These are phyloP conservation scores for Hypoxylon sp. DNA, from an alignment of 2,329 filamentous ascomycete genomes.

Conservation along the genomic window DNA sequence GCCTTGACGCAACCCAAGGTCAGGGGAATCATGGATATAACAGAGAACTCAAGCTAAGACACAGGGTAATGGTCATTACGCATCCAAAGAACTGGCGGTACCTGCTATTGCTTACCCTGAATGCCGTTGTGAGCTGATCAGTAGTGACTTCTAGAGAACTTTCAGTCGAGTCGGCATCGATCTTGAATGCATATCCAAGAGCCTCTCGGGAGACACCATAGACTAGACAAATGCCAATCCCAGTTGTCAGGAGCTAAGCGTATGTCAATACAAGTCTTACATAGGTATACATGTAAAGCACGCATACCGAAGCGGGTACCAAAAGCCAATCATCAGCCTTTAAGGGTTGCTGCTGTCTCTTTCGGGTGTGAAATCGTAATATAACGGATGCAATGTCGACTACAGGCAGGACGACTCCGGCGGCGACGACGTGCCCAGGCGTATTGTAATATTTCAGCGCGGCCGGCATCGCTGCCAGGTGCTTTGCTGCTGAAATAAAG, in stretches of 20 bases:
- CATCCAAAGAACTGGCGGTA: background rate
- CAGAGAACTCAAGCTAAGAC: constrained; percentile 8
- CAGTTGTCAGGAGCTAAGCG: constrained; percentile 26
- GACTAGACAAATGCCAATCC: constrained; percentile 25
- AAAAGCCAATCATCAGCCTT: constrained; percentile 42
- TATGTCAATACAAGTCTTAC: background rate
- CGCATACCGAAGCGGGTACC: constrained; percentile 39
- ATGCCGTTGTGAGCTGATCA: constrained; percentile 14
- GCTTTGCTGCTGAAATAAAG: constrained; percentile 41
- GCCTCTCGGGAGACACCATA: constrained; percentile 35
- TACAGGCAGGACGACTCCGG: constrained; percentile 22
- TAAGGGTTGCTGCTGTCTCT: constrained; percentile 9
- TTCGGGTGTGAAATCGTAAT: constrained; percentile 27
- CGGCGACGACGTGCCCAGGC: constrained; percentile 27
- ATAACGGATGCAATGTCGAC: constrained; percentile 21
- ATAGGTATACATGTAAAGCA: constrained; percentile 33
- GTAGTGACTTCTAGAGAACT: constrained; percentile 8
- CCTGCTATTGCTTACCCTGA: constrained; percentile 15
- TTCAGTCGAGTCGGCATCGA: background rate
- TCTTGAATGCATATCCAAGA: constrained; percentile 20
- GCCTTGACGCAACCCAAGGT: constrained; percentile 35
- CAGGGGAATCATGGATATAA: constrained; percentile 33
- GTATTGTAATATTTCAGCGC: constrained; percentile 39
- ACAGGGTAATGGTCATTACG: background rate
- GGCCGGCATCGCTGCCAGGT: constrained; percentile 55